phyloP scores from a whole-genome alignment of 495 filamentous ascomycete genomes.

The Bombardia bombarda region DNA sequence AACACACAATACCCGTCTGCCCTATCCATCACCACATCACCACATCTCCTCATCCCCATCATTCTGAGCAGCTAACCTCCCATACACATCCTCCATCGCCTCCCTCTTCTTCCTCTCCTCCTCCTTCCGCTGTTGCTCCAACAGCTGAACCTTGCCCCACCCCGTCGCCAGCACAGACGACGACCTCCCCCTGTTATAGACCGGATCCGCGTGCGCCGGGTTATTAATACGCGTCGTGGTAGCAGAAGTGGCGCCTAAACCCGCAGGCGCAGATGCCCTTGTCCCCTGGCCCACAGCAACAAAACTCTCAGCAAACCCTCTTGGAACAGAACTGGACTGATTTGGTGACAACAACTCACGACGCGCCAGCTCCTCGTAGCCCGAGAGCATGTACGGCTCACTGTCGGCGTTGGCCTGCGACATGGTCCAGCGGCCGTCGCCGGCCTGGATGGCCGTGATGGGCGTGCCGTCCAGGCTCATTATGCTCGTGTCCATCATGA shows the following conservation, averaged over 20 bases:
- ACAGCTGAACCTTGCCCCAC: neutral
- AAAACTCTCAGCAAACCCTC: too few species aligned
- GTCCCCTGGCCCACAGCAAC: too few species aligned
- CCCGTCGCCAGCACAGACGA: too few species aligned
- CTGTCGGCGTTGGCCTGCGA: constrained; percentile 16
- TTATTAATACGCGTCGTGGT: too few species aligned
- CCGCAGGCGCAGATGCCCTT: too few species aligned
- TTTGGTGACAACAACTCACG: too few species aligned
- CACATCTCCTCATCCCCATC: constrained; percentile 25
- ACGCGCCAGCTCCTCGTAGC: constrained; percentile 51
- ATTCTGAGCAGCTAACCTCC: constrained; percentile 37
- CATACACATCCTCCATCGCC: constrained; percentile 54
- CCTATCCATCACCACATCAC: too few species aligned
- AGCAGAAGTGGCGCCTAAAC: too few species aligned
- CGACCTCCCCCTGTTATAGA: constrained; percentile 35
- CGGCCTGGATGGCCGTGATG: constrained; percentile 41
- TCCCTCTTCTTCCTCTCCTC: constrained; percentile 37
- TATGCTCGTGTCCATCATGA: constrained; percentile 8
- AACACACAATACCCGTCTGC: too few species aligned
- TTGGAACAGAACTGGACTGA: too few species aligned
- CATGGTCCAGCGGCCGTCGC: constrained; percentile 42
- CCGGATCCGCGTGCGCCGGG: constrained; percentile 49
- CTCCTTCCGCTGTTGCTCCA: constrained; percentile 13
- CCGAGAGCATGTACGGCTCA: constrained; percentile 66
- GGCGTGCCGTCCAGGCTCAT: constrained; percentile 43